Evolutionary conservation across 208 protist species (phyloP).

Genomic region (Vickermania spadyakhi): DNA sequence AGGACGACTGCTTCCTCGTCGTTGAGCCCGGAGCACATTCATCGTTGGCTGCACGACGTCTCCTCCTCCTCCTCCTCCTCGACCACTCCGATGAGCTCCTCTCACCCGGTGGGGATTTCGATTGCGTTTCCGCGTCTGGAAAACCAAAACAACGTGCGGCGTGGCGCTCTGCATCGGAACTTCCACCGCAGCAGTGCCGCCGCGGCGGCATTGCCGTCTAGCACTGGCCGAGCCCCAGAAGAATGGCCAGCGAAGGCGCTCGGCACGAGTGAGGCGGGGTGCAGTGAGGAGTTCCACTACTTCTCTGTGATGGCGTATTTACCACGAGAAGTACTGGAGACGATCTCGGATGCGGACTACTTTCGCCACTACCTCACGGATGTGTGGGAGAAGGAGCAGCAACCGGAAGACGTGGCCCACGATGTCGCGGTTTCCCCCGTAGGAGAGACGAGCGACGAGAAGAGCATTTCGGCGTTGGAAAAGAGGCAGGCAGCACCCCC

Average conservation of each 20-base stretch:
- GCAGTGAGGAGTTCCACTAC: slow-evolving; percentile 7
- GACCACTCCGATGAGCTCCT: slow-evolving; percentile 40
- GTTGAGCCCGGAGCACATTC: slow-evolving; percentile 56
- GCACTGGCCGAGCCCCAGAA: too few relatives aligned
- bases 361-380: slow-evolving; percentile 20
- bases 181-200: too few relatives aligned
- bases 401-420: slow-evolving; percentile 1
- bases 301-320: slow-evolving; percentile 84
- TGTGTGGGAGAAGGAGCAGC: slow-evolving; percentile 1
- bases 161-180: neutral
- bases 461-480: neutral
- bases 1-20: slow-evolving; percentile 1
- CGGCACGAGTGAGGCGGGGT: neutral
- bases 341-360: slow-evolving; percentile 13
- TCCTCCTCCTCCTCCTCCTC: slow-evolving; percentile 15
- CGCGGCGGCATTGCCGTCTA: too few relatives aligned
- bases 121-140: slow-evolving; percentile 66
- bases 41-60: slow-evolving; percentile 71
- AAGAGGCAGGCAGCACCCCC: neutral
- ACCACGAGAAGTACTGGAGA: slow-evolving; percentile 24
- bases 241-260: too few relatives aligned
- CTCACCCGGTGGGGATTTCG: slow-evolving; percentile 43
- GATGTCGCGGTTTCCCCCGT: neutral
- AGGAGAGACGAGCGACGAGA: neutral
- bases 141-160: slow-evolving; percentile 5